Percentiles rank a stretch among this genome's conserved stretches.
Evolutionary conservation across 306 rosid genomes (phyloP).

Genomic region (Canavalia ensiformis): DNA sequence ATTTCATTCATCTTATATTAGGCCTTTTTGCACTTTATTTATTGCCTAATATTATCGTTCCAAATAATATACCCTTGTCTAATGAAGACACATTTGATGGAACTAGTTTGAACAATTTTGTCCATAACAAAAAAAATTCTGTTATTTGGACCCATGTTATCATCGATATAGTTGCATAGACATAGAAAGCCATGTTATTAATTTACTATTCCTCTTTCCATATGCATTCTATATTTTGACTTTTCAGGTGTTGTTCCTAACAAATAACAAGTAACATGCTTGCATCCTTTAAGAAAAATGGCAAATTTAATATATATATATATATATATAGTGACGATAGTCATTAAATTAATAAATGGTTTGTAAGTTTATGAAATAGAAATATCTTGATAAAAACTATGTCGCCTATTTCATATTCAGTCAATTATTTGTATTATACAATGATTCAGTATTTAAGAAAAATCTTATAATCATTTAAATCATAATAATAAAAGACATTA

Average conservation of each 20-base stretch:
- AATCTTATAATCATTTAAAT: too few relatives aligned
- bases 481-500: too few relatives aligned
- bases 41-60: conserved; percentile 32
- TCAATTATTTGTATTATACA: too few relatives aligned
- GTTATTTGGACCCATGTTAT: conserved; percentile 40
- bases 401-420: too few relatives aligned
- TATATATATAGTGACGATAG: too few relatives aligned
- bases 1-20: conserved; percentile 34
- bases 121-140: conserved; percentile 25
- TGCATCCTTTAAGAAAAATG: background rate
- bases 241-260: conserved; percentile 11
- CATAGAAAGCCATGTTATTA: conserved; percentile 22
- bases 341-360: too few relatives aligned
- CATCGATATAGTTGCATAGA: background rate
- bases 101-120: conserved; percentile 17
- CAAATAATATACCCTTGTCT: conserved; percentile 20
- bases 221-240: conserved; percentile 8
- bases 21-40: conserved; percentile 47
- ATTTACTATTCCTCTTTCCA: background rate
- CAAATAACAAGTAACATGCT: background rate
- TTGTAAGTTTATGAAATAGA: too few relatives aligned
- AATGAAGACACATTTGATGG: conserved; percentile 3
- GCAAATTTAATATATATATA: too few relatives aligned
- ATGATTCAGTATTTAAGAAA: too few relatives aligned
- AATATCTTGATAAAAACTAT: too few relatives aligned